These are phyloP conservation scores for Crotalaria pallida DNA, from an alignment of 306 rosid species.

Conservation along the genomic window DNA sequence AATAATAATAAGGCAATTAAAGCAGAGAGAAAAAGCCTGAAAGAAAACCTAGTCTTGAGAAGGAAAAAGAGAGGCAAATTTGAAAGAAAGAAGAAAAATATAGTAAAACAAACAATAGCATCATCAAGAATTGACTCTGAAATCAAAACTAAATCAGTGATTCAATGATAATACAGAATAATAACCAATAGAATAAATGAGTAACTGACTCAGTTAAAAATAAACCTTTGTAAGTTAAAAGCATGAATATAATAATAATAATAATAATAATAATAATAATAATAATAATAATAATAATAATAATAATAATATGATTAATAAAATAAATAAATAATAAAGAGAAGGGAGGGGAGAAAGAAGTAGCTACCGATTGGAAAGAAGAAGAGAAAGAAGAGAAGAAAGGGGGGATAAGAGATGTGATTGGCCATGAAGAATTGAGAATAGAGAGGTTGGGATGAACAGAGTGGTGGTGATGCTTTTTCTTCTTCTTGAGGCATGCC, in stretches of 20 bases:
- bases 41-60: background rate
- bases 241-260: background rate
- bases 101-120: too few relatives aligned
- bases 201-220: background rate
- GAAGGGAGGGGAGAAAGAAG: constrained; percentile 26
- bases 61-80: background rate
- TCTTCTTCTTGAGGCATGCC: constrained; percentile 62
- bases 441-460: background rate
- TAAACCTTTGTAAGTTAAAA: background rate
- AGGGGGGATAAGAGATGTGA: constrained; percentile 25
- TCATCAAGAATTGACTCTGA: background rate
- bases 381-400: constrained; percentile 40
- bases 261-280: too few relatives aligned
- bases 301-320: too few relatives aligned
- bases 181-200: background rate
- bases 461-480: constrained; percentile 35
- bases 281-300: too few relatives aligned
- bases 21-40: background rate
- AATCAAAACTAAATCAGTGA: background rate
- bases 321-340: too few relatives aligned
- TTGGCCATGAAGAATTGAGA: constrained; percentile 26
- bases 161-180: background rate
- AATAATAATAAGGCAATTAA: too few relatives aligned
- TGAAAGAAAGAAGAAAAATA: background rate
- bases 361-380: constrained; percentile 55